A percentile compares a stretch with the other conserved stretches of the same genome.
Conservation (phyloP, 2,329 filamentous ascomycete species). For the Seiridium cupressi region DNA sequence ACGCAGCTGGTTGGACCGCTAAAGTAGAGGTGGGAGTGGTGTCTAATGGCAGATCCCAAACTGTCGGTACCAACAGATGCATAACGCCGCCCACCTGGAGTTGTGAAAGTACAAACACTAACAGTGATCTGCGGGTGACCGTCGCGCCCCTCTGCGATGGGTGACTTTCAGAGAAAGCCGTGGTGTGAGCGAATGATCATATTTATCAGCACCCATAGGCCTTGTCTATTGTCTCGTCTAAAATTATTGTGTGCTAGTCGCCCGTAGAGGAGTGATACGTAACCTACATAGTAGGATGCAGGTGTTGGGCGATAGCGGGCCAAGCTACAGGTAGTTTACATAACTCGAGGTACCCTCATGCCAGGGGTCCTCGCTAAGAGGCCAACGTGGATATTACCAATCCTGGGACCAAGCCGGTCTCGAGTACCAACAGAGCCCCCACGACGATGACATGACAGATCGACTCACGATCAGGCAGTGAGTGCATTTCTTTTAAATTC, state of each 20-base stretch:
- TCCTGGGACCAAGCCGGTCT: not conserved
- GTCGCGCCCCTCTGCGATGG: too few species aligned
- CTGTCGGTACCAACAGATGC: slow-evolving; percentile 3
- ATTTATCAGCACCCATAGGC: too few species aligned
- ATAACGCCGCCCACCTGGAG: not conserved
- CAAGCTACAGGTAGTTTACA: too few species aligned
- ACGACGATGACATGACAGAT: slow-evolving; percentile 17
- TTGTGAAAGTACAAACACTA: not conserved
- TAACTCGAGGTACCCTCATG: not conserved
- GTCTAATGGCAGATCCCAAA: slow-evolving; percentile 15
- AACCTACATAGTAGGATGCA: too few species aligned
- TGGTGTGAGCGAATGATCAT: too few species aligned
- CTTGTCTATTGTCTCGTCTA: too few species aligned
- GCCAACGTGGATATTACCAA: slow-evolving; percentile 15
- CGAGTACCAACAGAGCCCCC: not conserved
- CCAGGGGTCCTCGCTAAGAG: slow-evolving; percentile 6
- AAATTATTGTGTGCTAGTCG: too few species aligned
- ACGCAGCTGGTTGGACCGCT: slow-evolving; percentile 19
- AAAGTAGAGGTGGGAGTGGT: slow-evolving; percentile 15
- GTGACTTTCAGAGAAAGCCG: too few species aligned
- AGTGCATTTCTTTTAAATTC: not conserved
- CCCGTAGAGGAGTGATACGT: too few species aligned
- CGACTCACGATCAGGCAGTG: not conserved
- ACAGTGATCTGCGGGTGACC: too few species aligned
- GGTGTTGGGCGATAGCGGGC: too few species aligned